Conservation (phyloP, 108 stramenopile species). For the Skeletonema menzelii region DNA sequence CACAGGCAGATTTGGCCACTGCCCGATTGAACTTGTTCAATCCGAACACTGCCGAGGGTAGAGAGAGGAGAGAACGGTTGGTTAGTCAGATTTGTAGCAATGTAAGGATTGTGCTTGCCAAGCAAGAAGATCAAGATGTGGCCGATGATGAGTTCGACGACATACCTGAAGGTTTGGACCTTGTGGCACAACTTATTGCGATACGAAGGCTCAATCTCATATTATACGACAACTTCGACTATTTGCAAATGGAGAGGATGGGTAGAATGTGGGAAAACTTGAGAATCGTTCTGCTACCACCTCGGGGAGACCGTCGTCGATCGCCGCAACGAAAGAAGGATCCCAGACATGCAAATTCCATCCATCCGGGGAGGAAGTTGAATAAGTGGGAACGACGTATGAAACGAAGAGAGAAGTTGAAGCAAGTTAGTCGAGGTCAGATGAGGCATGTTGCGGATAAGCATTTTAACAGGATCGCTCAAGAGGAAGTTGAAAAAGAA, state of each 20-base stretch:
- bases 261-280: conserved; percentile 78
- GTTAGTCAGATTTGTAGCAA: conserved; percentile 35
- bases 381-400: conserved; percentile 62
- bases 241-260: conserved; percentile 70
- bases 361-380: conserved; percentile 45
- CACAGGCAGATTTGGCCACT: conserved; percentile 28
- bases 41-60: conserved; percentile 22
- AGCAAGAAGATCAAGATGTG: conserved; percentile 12
- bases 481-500: not conserved
- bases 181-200: conserved; percentile 68
- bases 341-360: not conserved
- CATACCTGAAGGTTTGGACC: conserved; percentile 42
- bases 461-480: not conserved
- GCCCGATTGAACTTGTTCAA: conserved; percentile 26
- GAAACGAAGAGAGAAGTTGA: conserved; percentile 22
- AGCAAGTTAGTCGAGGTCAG: conserved; percentile 5
- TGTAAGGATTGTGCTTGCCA: conserved; percentile 14
- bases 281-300: conserved; percentile 58
- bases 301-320: conserved; percentile 14
- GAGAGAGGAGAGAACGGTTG: conserved; percentile 33
- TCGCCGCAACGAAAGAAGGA: not conserved
- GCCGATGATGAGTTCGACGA: conserved; percentile 17
- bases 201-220: conserved; percentile 77
- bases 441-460: conserved; percentile 18
- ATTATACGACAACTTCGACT: conserved; percentile 77